These are phyloP conservation scores for Ceratocystis cubensis DNA, from an alignment of 2,329 filamentous ascomycete species.

Conservation along the genomic window DNA sequence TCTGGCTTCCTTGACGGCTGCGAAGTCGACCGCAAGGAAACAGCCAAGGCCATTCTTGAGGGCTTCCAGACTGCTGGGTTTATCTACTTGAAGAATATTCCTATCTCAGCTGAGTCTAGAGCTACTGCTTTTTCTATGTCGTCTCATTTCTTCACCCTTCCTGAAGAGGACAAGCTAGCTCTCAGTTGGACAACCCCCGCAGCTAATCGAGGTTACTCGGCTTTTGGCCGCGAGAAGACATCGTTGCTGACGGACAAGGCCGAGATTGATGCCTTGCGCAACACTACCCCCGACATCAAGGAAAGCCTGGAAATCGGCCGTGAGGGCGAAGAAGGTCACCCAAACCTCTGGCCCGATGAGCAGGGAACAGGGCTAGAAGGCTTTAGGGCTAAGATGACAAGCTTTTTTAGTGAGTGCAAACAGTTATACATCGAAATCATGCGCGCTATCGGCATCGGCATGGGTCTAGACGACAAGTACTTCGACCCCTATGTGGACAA, in stretches of 20 bases:
- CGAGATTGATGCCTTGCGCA: slow-evolving; percentile 47
- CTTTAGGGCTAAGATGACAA: slow-evolving; percentile 61
- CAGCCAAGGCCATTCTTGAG: slow-evolving; percentile 58
- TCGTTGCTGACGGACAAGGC: slow-evolving; percentile 40
- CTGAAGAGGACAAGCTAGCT: slow-evolving; percentile 48
- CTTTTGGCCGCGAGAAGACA: slow-evolving; percentile 59
- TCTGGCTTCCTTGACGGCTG: slow-evolving; percentile 55
- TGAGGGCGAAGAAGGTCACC: slow-evolving; percentile 44
- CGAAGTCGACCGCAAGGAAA: slow-evolving; percentile 45
- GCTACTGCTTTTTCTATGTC: slow-evolving; percentile 53
- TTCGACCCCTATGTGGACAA: slow-evolving; percentile 64
- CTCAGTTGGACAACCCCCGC: slow-evolving; percentile 60
- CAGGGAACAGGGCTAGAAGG: slow-evolving; percentile 34
- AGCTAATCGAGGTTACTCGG: slow-evolving; percentile 62
- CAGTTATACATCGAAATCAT: slow-evolving; percentile 64
- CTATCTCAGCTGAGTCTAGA: slow-evolving; percentile 49
- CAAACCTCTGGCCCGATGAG: slow-evolving; percentile 66
- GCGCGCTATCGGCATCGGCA: slow-evolving; percentile 70
- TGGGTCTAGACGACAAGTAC: slow-evolving; percentile 57
- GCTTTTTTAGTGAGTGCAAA: slow-evolving; percentile 65
- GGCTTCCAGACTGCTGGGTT: slow-evolving; percentile 83
- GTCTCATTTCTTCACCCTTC: slow-evolving; percentile 56
- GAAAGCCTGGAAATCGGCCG: slow-evolving; percentile 54
- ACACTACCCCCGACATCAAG: slow-evolving; percentile 50
- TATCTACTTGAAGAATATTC: slow-evolving; percentile 73